Percentiles rank a stretch among this genome's conserved stretches.
Conservation (phyloP, 2,329 filamentous ascomycete species). For the Fusarium abutilonis region DNA sequence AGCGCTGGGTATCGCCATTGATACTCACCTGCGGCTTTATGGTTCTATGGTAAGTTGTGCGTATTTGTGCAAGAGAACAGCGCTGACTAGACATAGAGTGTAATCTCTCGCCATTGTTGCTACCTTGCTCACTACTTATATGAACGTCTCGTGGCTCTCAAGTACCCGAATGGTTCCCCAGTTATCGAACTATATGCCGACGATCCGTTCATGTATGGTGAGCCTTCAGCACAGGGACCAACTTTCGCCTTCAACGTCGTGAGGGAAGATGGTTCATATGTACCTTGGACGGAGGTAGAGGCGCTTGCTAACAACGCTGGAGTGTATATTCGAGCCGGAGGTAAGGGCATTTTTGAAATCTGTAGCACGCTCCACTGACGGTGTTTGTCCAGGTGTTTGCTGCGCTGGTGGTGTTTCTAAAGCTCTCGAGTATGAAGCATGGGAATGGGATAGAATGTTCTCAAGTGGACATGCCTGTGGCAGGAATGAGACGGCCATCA, state of each 20-base stretch:
- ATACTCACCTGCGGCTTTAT: slow-evolving; percentile 65
- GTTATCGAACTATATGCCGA: slow-evolving; percentile 67
- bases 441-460: slow-evolving; percentile 64
- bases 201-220: slow-evolving; percentile 55
- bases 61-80: not conserved
- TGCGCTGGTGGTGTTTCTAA: slow-evolving; percentile 59
- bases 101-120: slow-evolving; percentile 66
- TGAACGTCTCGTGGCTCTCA: slow-evolving; percentile 57
- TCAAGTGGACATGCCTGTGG: slow-evolving; percentile 68
- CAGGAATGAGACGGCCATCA: slow-evolving; percentile 61
- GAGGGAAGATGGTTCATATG: slow-evolving; percentile 60
- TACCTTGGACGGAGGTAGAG: slow-evolving; percentile 69
- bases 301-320: slow-evolving; percentile 61
- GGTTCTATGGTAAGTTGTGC: slow-evolving; percentile 58
- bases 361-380: not conserved
- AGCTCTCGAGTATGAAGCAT: slow-evolving; percentile 61
- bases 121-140: slow-evolving; percentile 63
- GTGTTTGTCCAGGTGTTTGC: slow-evolving; percentile 54
- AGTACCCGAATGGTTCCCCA: slow-evolving; percentile 62
- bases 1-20: slow-evolving; percentile 68
- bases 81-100: slow-evolving; percentile 41
- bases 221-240: slow-evolving; percentile 65
- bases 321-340: slow-evolving; percentile 68
- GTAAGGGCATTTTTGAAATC: slow-evolving; percentile 40
- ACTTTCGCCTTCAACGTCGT: slow-evolving; percentile 72